Percentiles rank a stretch among this genome's conserved stretches.
These are phyloP conservation scores for Macrophomina tecta DNA, from an alignment of 2,329 filamentous ascomycete species.

Conservation along the genomic window DNA sequence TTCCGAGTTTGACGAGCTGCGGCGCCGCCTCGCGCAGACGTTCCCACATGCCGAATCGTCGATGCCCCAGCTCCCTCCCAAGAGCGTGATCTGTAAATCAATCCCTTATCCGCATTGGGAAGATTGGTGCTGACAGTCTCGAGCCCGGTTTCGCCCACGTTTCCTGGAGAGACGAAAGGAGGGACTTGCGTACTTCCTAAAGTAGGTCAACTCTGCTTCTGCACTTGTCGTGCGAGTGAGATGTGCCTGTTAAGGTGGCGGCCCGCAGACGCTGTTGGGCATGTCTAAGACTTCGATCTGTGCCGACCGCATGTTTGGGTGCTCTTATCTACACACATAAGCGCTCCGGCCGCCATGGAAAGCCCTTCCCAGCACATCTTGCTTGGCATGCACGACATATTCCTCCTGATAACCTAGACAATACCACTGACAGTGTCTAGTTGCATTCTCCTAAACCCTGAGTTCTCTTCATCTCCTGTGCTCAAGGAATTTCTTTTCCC, in stretches of 20 bases:
- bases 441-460: slow-evolving; percentile 89
- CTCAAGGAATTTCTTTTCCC: slow-evolving; percentile 88
- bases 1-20: slow-evolving; percentile 89
- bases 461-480: slow-evolving; percentile 89
- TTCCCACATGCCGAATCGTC: slow-evolving; percentile 85
- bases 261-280: not conserved
- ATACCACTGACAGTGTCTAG: slow-evolving; percentile 54
- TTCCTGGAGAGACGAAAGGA: slow-evolving; percentile 85
- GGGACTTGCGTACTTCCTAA: slow-evolving; percentile 90
- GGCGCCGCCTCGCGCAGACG: slow-evolving; percentile 72
- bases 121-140: slow-evolving; percentile 9
- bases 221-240: not conserved
- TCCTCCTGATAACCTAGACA: slow-evolving; percentile 29
- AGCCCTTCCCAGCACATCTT: slow-evolving; percentile 21
- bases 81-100: slow-evolving; percentile 80
- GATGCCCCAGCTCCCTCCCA: slow-evolving; percentile 89
- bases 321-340: slow-evolving; percentile 10
- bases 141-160: slow-evolving; percentile 73
- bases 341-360: slow-evolving; percentile 7
- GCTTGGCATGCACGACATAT: slow-evolving; percentile 17
- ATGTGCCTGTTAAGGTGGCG: not conserved
- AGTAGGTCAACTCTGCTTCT: slow-evolving; percentile 62
- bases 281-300: not conserved
- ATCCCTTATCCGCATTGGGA: not conserved
- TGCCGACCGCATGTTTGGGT: not conserved